Evolutionary conservation across 805 yeast genomes (phyloP).

Genomic region (Starmerella sirachaensis): DNA sequence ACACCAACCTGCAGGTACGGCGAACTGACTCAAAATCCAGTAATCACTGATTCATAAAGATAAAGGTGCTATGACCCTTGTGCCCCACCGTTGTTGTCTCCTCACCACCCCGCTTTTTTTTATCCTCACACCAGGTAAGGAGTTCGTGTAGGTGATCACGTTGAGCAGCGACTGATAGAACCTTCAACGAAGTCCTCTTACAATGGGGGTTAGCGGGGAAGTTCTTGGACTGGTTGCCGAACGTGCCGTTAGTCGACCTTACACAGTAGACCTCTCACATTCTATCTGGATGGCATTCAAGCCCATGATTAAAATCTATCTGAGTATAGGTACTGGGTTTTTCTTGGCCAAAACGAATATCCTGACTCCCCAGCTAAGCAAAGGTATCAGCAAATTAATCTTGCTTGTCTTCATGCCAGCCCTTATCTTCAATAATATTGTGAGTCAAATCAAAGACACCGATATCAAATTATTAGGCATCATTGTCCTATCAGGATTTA

Average conservation of each 20-base stretch:
- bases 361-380: conserved; percentile 30
- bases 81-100: no score
- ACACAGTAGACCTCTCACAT: conserved; percentile 24
- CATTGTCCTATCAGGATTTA: conserved; percentile 37
- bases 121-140: no score
- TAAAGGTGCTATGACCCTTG: no score
- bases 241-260: conserved; percentile 11
- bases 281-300: conserved; percentile 69
- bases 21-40: no score
- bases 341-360: conserved; percentile 50
- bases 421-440: conserved; percentile 62
- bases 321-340: conserved; percentile 58
- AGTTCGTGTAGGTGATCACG: no score
- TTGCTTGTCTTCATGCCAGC: conserved; percentile 64
- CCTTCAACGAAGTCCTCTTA: no score
- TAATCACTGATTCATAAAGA: no score
- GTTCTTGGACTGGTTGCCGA: no score
- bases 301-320: conserved; percentile 75
- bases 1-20: no score
- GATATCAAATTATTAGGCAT: conserved; percentile 66
- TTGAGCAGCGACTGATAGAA: no score
- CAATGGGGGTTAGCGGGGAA: no score
- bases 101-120: no score
- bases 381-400: conserved; percentile 54
- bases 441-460: conserved; percentile 48